phyloP scores from a whole-genome alignment of 1,284 basidiomycete species.

The Rhodofomes roseus region DNA sequence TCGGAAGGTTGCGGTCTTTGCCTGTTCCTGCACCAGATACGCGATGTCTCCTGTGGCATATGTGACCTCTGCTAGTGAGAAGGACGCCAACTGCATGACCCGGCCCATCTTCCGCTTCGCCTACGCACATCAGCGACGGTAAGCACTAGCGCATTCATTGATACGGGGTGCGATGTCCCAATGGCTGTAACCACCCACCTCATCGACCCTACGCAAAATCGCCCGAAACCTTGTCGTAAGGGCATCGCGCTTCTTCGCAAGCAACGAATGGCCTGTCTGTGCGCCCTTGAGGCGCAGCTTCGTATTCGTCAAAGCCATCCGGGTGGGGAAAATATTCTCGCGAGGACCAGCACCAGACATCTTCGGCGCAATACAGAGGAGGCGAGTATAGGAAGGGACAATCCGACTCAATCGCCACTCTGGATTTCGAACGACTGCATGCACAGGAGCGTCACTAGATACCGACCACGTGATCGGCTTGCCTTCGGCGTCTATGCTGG shows the following conservation, averaged over 20 bases:
- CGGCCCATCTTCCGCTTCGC: constrained; percentile 99
- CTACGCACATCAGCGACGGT: constrained; percentile 34
- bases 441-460: too few relatives aligned
- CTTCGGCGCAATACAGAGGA: not conserved
- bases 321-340: constrained; percentile 92
- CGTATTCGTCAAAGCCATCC: constrained; percentile 93
- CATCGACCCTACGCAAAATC: constrained; percentile 90
- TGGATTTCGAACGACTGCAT: too few relatives aligned
- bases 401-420: too few relatives aligned
- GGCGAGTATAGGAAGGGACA: not conserved
- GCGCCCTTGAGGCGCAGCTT: constrained; percentile 94
- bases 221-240: constrained; percentile 89
- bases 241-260: constrained; percentile 98
- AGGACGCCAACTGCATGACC: constrained; percentile 97
- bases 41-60: constrained; percentile 98
- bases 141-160: not conserved
- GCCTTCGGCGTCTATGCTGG: too few relatives aligned
- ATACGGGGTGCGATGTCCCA: not conserved
- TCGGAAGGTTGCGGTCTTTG: constrained; percentile 87
- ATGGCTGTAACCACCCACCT: constrained; percentile 51
- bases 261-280: constrained; percentile 94
- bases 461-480: not conserved
- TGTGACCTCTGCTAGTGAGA: constrained; percentile 97
- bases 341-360: constrained; percentile 90
- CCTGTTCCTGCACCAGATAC: constrained; percentile 92